These are phyloP conservation scores for Fraxinus baroniana DNA, from an alignment of 305 asterid genomes.

Conservation along the genomic window DNA sequence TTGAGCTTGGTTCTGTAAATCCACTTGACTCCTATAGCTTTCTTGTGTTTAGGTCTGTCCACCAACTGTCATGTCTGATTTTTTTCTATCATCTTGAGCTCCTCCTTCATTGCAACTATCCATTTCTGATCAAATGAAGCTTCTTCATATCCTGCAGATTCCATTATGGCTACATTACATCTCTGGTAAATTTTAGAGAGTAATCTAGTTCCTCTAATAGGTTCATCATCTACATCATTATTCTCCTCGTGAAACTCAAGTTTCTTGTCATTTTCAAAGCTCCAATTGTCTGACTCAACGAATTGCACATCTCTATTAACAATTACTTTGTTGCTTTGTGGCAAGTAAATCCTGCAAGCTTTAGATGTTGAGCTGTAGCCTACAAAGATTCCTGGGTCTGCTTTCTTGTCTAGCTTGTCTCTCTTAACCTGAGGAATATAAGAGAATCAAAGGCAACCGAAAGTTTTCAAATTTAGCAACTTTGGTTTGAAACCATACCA, in stretches of 20 bases:
- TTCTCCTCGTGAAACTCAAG: background rate
- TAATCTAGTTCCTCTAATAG: conserved; percentile 1
- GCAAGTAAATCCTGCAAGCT: background rate
- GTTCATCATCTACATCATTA: background rate
- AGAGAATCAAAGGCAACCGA: too few relatives aligned
- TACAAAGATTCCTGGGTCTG: too few relatives aligned
- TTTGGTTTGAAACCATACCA: too few relatives aligned
- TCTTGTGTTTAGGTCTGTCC: background rate
- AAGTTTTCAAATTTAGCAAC: too few relatives aligned
- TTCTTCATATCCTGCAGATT: background rate
- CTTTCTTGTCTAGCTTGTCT: too few relatives aligned
- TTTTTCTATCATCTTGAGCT: background rate
- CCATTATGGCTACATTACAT: background rate
- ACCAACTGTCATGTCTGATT: background rate
- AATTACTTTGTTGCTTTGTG: background rate
- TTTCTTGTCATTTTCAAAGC: background rate
- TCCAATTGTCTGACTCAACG: background rate
- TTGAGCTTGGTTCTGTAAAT: background rate
- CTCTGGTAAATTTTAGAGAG: background rate
- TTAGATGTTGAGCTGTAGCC: background rate
- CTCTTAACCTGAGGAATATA: too few relatives aligned
- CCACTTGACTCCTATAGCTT: background rate
- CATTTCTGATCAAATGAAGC: background rate
- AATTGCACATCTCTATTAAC: conserved; percentile 4
- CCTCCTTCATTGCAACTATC: background rate